Evolutionary conservation across 768 basidiomycete species (phyloP), one percentile per base, ranked within the genome.

Genomic region (Mycena filopes): DNA sequence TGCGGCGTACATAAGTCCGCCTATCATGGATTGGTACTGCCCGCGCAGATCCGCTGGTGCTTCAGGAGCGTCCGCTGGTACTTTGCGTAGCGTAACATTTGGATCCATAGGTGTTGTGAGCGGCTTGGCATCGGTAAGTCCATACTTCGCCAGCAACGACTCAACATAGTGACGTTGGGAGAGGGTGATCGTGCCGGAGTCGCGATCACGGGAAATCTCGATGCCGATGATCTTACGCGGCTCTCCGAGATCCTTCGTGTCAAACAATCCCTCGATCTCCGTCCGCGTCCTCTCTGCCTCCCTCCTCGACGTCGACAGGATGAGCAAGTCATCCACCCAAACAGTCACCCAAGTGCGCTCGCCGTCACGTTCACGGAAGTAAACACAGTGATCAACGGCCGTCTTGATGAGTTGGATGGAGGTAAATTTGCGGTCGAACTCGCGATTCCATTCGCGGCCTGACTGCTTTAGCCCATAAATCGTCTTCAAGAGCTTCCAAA

Each of bases 311-410:
- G 25, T 40, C 23, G 57, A 41, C 4, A 43, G n/a, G 29, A 78
- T 43, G 3, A 72, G 38, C 12, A 76, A 50, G 53, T 78, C 74
- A 60, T 79, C 75, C 0, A 77, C 77, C 71, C 72, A 78, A 0
- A 78, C 65, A 2, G 74, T 65, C 1, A 78, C 55, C 10, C 73
- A 73, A 18, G 64, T 60, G 0, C 66, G 51, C 23, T 54, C 33
- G 2, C 63, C 53, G 33, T 48, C 55, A 0, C 36, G 49, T 10
- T 42, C 21, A 18, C 69, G 54, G 23, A 66, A 51, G 46, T 74
- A 76, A 1, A 71, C 69, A 41, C 75, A 76, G 0, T 64, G 69
- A 36, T 79, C 73, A 1, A 70, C 60, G 1, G 50, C 25, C 1
- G 63, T 36, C 20, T 41, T 33, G 15, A 40, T 55, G 56, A 75